phyloP scores from a whole-genome alignment of 495 filamentous ascomycete species.

The Chaetomium fimeti region DNA sequence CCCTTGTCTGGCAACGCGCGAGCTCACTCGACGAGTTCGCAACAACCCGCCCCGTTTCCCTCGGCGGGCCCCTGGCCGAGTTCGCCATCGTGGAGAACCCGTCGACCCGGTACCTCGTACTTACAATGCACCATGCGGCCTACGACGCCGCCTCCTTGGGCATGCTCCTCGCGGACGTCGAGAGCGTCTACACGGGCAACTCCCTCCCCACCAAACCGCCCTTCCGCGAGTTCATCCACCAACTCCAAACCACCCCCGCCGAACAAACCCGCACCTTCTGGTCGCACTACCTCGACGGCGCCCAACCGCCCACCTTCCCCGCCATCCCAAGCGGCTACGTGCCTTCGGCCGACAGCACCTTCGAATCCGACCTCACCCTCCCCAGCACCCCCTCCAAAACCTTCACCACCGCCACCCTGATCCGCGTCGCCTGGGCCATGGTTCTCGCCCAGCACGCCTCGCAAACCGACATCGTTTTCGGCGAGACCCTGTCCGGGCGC shows the following conservation, averaged over 20 bases:
- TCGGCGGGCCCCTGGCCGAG: conserved; percentile 54
- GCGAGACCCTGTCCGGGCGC: conserved; percentile 59
- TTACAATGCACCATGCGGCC: conserved; percentile 65
- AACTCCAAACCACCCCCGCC: conserved; percentile 40
- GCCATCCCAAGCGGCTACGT: conserved; percentile 56
- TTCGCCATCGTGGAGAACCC: conserved; percentile 52
- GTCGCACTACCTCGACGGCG: conserved; percentile 48
- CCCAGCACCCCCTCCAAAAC: conserved; percentile 18
- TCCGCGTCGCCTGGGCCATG: conserved; percentile 63
- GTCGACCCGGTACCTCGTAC: conserved; percentile 50
- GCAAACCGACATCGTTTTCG: conserved; percentile 52
- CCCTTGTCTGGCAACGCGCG: conserved; percentile 48
- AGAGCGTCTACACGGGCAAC: conserved; percentile 38
- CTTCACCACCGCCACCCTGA: conserved; percentile 57
- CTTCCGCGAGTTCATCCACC: conserved; percentile 48
- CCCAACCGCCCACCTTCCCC: conserved; percentile 58
- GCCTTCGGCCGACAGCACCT: conserved; percentile 51
- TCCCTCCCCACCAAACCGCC: conserved; percentile 2
- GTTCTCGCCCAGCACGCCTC: conserved; percentile 52
- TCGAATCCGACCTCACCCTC: conserved; percentile 52
- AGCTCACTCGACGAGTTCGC: conserved; percentile 42
- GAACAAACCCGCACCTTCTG: conserved; percentile 41
- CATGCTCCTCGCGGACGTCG: conserved; percentile 56
- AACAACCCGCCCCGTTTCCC: conserved; percentile 20
- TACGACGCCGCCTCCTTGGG: conserved; percentile 69